These are phyloP conservation scores for Atkinsonella texensis DNA, from an alignment of 2,329 filamentous ascomycete species.

Conservation along the genomic window DNA sequence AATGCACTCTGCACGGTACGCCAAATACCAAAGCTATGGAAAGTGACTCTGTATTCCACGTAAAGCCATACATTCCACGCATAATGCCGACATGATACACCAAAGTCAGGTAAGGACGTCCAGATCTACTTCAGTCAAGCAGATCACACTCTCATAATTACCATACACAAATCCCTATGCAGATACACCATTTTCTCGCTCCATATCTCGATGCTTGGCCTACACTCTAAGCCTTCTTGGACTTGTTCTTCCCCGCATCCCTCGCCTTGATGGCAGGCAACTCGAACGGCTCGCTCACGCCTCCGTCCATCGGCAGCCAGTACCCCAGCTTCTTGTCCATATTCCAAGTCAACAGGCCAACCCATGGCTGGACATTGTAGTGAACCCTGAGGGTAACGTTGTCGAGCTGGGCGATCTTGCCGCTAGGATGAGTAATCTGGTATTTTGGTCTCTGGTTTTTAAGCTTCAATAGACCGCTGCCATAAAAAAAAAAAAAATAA, in stretches of 20 bases:
- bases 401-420: conserved; percentile 59
- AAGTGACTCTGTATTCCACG: no score
- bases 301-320: conserved; percentile 56
- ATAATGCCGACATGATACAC: no score
- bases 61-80: no score
- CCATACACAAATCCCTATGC: not conserved
- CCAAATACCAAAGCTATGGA: no score
- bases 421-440: conserved; percentile 83
- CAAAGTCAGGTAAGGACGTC: no score
- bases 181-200: not conserved
- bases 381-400: conserved; percentile 72
- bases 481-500: not conserved
- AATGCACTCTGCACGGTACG: no score
- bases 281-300: conserved; percentile 50
- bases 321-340: conserved; percentile 39
- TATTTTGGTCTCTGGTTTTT: conserved; percentile 89
- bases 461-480: conserved; percentile 60
- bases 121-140: not conserved
- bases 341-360: conserved; percentile 79
- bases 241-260: conserved; percentile 9
- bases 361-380: conserved; percentile 98
- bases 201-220: not conserved
- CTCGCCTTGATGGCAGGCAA: conserved; percentile 55
- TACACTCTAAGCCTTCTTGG: conserved; percentile 1
- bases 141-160: not conserved